Conservation (phyloP, 2,329 filamentous ascomycete species). For the Pseudogymnoascus verrucosus region DNA sequence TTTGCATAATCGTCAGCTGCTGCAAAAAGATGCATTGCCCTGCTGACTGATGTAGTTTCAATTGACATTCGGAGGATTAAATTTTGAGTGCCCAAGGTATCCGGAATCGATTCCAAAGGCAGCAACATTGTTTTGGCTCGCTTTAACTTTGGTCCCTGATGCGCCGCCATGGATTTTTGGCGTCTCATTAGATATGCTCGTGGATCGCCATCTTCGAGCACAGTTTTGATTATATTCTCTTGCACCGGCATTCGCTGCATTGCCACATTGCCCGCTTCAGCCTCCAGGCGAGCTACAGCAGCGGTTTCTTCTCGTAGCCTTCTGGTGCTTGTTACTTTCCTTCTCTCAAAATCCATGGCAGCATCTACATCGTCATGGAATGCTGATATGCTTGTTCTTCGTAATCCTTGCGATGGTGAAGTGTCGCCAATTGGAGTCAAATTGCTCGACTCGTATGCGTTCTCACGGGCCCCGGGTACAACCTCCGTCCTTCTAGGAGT, state of each 20-base stretch:
- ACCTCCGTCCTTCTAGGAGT: conserved; percentile 13
- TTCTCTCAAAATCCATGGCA: conserved; percentile 27
- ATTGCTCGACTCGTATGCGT: neutral
- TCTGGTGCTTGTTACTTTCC: conserved; percentile 24
- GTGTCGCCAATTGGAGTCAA: neutral
- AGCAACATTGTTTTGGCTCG: conserved; percentile 22
- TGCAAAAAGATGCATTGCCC: conserved; percentile 5
- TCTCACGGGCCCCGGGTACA: neutral
- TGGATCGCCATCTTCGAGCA: conserved; percentile 24
- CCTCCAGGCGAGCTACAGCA: neutral
- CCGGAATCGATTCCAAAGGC: conserved; percentile 23
- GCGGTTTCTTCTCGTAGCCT: conserved; percentile 20
- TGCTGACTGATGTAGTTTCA: conserved; percentile 12
- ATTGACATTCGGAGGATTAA: conserved; percentile 16
- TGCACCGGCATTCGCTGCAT: neutral
- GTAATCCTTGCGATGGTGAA: neutral
- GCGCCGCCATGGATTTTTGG: conserved; percentile 19
- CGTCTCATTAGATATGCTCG: conserved; percentile 26
- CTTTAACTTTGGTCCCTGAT: conserved; percentile 15
- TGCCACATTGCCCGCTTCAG: neutral
- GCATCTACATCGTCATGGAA: conserved; percentile 20
- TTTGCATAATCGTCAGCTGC: conserved; percentile 19
- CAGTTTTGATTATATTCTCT: neutral
- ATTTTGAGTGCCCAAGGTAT: conserved; percentile 17
- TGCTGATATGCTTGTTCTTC: neutral